Base-by-base conservation (phyloP, 1,284 basidiomycete genomes). In the Ganoderma meredithae region DNA sequence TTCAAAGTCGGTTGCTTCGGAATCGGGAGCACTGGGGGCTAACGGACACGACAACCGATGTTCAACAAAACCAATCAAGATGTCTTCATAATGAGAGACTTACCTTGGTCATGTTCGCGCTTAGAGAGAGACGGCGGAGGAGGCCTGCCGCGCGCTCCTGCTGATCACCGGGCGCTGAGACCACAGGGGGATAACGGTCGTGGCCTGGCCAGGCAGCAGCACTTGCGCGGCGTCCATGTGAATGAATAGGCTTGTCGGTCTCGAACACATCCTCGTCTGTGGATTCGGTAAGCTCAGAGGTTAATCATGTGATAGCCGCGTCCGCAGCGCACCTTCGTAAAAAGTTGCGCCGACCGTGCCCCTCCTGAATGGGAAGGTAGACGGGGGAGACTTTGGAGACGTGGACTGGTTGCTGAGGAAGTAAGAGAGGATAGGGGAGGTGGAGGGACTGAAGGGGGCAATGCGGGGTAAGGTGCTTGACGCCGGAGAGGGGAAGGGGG, bases 71-170 rank as follows among this genome's bases (percentile, higher is more conserved):
- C 19, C 55, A 44, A 58, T 47, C 36, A 22, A 22, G 25, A 62
- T 49, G 65, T 19, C n/a, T 73, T 31, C 40, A 61, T 60, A 22
- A 25, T 47, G 60, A 39, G 41, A 70, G 72, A 69, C 75, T 61
- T 73, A 92, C 92, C 82, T 83, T 87, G 47, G 76, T 76, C 69
- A 91, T 85, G 27, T 84, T 79, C 49, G 83, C 85, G 69, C 90
- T 87, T 10, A 94, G 81, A 52, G 91, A 93, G 68, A 94, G 88
- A 60, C 92, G 85, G 60, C 92, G 85, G 68, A 94, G 79, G 33
- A 93, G 81, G 63, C 88, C 89, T 25, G 87, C 83, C 1, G 90
- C 91, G 15, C 92, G 84, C 67, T 91, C 90, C 17, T 84, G 79
- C 53, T 85, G 85, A 22, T 80, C 78, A 0, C 87, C 86, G 12